phyloP scores from a whole-genome alignment of 345 rosid genomes.

The Theobroma cacao region DNA sequence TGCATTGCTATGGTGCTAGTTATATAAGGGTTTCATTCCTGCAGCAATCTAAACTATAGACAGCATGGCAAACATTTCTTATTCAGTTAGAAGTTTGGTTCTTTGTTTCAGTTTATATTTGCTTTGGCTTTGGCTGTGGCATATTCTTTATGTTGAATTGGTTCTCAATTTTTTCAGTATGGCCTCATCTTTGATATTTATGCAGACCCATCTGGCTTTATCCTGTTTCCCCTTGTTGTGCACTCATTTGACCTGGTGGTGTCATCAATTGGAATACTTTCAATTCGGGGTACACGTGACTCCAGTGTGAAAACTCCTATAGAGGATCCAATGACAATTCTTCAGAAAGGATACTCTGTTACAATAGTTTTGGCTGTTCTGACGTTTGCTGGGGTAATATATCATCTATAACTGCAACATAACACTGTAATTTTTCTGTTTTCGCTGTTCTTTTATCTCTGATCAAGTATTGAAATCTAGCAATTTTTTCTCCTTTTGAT shows the following conservation, averaged over 20 bases:
- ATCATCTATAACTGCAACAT: constrained; percentile 17
- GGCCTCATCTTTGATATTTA: constrained; percentile 21
- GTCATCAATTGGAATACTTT: constrained; percentile 87
- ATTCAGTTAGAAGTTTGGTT: background rate
- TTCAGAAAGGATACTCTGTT: constrained; percentile 96
- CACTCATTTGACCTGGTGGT: constrained; percentile 96
- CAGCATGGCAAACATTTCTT: background rate
- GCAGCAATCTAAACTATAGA: background rate
- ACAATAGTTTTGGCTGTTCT: constrained; percentile 84
- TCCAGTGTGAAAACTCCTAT: constrained; percentile 65
- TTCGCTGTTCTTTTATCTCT: background rate
- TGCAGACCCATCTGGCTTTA: constrained; percentile 99
- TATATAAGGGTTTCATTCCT: background rate
- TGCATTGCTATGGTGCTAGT: background rate
- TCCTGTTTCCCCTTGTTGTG: constrained; percentile 94
- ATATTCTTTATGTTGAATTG: background rate
- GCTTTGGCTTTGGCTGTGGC: constrained; percentile 1
- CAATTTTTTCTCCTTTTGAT: background rate
- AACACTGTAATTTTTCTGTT: background rate
- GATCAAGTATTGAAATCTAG: background rate
- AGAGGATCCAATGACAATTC: constrained; percentile 96
- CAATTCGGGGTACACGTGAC: constrained; percentile 80
- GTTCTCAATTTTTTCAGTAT: constrained; percentile 8
- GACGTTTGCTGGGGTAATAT: constrained; percentile 80
- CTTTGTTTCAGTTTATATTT: background rate